A percentile compares a stretch with the other conserved stretches of the same genome.
Conservation (phyloP, 352 stramenopile species). For the Pythium phragmiticola region DNA sequence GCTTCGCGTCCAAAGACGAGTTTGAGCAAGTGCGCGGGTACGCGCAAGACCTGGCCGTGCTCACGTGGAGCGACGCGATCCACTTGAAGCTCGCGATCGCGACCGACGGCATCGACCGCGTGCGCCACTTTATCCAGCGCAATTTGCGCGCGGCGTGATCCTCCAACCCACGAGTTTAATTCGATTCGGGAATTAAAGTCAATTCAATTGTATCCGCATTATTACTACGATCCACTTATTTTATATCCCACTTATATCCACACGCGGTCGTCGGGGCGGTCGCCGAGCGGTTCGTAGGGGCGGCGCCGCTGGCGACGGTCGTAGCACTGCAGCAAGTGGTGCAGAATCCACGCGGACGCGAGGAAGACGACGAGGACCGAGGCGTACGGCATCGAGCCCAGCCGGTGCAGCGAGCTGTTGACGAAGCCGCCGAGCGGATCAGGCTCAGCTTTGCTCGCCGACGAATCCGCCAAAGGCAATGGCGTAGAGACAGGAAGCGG, state of each 20-base stretch:
- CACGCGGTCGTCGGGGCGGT: conserved; percentile 7
- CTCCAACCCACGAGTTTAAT: background rate
- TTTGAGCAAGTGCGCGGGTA: conserved; percentile 80
- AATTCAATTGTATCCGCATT: background rate
- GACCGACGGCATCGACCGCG: conserved; percentile 54
- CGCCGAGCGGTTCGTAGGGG: conserved; percentile 11
- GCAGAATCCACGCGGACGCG: conserved; percentile 23
- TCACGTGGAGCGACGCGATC: conserved; percentile 81
- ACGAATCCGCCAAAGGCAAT: too few species aligned
- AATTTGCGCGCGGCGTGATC: conserved; percentile 27
- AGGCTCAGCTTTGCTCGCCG: too few species aligned
- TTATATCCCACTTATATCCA: conserved; percentile 14
- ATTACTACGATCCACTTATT: background rate
- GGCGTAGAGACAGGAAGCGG: too few species aligned
- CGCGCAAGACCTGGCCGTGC: conserved; percentile 62
- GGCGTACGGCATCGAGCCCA: conserved; percentile 21
- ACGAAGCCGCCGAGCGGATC: background rate
- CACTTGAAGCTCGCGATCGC: conserved; percentile 80
- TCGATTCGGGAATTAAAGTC: background rate
- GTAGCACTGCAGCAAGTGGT: conserved; percentile 27
- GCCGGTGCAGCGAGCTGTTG: conserved; percentile 24
- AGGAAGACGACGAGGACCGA: conserved; percentile 24
- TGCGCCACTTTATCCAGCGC: conserved; percentile 74
- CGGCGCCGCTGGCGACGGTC: conserved; percentile 23
- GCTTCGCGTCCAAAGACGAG: conserved; percentile 82